Evolutionary conservation across 257 asterid genomes (phyloP), one percentile per base, ranked within the genome.

Genomic region (Primulina tabacum): DNA sequence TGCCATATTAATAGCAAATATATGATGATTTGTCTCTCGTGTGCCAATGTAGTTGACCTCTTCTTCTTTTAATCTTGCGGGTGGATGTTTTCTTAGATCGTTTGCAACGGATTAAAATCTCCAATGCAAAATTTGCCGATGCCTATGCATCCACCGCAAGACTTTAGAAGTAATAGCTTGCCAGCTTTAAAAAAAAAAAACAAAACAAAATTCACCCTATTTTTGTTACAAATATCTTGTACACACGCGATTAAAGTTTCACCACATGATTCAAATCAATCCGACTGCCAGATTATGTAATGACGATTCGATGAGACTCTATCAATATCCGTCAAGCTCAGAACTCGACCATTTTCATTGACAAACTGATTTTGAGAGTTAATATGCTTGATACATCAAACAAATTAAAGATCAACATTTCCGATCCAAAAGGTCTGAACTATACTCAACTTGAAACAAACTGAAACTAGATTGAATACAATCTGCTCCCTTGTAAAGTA

Each of bases 241-340:
- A 61, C 72, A 53, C n/a, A n/a, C n/a, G n/a, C n/a, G n/a, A n/a
- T n/a, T n/a, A n/a, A n/a, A n/a, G n/a, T n/a, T n/a, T n/a, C n/a
- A n/a, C n/a, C n/a, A n/a, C n/a, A n/a, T n/a, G n/a, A 71, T 78
- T 75, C 35, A 60, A 28, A 24, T 56, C 43, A 77, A 67, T 61
- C 26, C 8, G 37, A 40, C 56, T 12, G 68, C 69, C 65, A 5
- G 14, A 62, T 26, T 58, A 67, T 77, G 69, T 18, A 29, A 62
- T 7, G 66, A 12, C 53, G 24, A 71, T 38, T 62, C n/a, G 43
- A 50, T 6, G 65, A 37, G 52, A 69, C 16, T 4, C 17, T 60
- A 60, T 47, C 21, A 50, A 69, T 64, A 69, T 28, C 70, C 73
- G 64, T 53, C 73, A 79, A 72, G 35, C 28, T 61, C 43, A 38